Evolutionary conservation across 2,329 filamentous ascomycete species (phyloP).

Genomic region (Calonectria pteridis): DNA sequence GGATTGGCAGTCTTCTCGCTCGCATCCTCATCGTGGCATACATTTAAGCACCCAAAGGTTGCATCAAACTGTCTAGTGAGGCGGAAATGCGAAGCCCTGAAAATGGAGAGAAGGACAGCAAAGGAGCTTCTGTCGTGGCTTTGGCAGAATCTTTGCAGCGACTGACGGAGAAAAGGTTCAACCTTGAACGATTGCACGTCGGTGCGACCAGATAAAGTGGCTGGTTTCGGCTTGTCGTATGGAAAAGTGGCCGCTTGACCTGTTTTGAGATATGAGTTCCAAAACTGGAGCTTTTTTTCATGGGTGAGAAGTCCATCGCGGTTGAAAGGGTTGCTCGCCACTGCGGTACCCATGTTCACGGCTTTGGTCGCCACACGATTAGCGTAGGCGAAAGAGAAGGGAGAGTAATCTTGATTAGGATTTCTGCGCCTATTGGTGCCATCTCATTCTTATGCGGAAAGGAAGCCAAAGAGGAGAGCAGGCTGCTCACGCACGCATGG

Average conservation of each 20-base stretch:
- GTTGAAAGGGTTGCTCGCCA: too few species aligned
- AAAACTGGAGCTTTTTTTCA: not conserved
- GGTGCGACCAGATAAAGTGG: constrained; percentile 24
- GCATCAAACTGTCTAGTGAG: constrained; percentile 38
- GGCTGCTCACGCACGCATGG: not conserved
- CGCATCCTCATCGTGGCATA: constrained; percentile 30
- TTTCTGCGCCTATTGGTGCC: not conserved
- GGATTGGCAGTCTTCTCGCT: constrained; percentile 34
- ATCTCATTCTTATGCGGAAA: not conserved
- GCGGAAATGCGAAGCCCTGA: constrained; percentile 41
- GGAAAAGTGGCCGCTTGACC: constrained; percentile 26
- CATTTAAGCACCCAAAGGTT: constrained; percentile 36
- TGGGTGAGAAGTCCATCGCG: not conserved
- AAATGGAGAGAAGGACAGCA: constrained; percentile 36
- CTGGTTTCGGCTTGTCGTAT: constrained; percentile 24
- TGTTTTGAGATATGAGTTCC: not conserved
- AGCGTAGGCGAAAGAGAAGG: not conserved
- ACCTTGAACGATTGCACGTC: constrained; percentile 18
- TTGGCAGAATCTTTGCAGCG: constrained; percentile 26
- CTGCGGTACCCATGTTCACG: not conserved
- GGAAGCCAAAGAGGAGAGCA: too few species aligned
- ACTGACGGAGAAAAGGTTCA: constrained; percentile 9
- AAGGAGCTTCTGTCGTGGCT: constrained; percentile 12
- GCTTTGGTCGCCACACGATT: too few species aligned
- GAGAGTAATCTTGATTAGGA: not conserved